These are phyloP conservation scores for Meira miltonrushii DNA, from an alignment of 1,284 basidiomycete genomes.

Conservation along the genomic window DNA sequence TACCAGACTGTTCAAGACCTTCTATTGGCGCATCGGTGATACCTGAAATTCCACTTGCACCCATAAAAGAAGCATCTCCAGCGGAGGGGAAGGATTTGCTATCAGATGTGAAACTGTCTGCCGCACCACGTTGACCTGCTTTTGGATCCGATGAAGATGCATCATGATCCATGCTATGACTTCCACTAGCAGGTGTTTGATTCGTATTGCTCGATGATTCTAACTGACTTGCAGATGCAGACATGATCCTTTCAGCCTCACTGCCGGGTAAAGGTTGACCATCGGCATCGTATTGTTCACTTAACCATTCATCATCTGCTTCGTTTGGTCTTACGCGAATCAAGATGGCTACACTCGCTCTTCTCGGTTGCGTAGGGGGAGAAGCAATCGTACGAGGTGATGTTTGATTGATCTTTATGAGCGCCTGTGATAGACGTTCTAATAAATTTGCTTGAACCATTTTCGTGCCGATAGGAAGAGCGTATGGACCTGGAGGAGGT, in stretches of 20 bases:
- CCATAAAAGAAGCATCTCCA: conserved; percentile 5
- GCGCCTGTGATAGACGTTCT: conserved; percentile 37
- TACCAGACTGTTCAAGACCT: not conserved
- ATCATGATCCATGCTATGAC: not conserved
- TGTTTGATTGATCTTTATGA: conserved; percentile 41
- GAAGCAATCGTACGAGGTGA: conserved; percentile 44
- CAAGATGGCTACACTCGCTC: conserved; percentile 51
- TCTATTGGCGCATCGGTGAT: not conserved
- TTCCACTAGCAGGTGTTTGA: conserved; percentile 10
- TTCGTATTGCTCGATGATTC: not conserved
- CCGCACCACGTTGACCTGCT: not conserved
- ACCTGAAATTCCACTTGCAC: conserved; percentile 5
- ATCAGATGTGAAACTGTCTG: conserved; percentile 6
- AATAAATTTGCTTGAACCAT: conserved; percentile 5
- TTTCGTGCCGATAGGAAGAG: not conserved
- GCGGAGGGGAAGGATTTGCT: conserved; percentile 10
- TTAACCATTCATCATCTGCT: conserved; percentile 45
- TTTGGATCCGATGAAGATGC: conserved; percentile 8
- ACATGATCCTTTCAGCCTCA: conserved; percentile 20
- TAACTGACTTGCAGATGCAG: conserved; percentile 11
- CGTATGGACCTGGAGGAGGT: too few species aligned
- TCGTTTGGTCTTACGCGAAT: conserved; percentile 39
- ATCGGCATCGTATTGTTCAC: conserved; percentile 29
- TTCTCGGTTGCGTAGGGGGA: conserved; percentile 47
- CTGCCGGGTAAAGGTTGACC: conserved; percentile 18